Evolutionary conservation across 2,329 filamentous ascomycete genomes (phyloP), one percentile per base, ranked within the genome.

Genomic region (Fusarium devonianum): DNA sequence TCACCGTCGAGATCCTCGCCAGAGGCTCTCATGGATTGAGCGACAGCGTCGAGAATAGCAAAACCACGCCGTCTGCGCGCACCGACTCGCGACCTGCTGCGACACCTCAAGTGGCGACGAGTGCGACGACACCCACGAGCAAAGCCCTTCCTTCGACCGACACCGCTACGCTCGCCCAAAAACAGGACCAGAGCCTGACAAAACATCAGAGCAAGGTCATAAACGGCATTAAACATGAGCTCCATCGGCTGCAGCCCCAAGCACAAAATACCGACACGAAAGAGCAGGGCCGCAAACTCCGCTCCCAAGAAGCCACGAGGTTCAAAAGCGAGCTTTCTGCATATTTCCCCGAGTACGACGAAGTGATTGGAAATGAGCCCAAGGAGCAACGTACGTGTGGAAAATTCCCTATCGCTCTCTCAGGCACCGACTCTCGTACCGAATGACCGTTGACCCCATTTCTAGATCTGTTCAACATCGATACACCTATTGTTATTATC

Each of bases 311-410:
- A 65, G 89, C 88, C 9, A 87, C 87, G 40, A 82, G 90, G 62
- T 87, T 92, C 74, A 96, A 95, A 79, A 97, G 92, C 73, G 92
- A 97, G 68, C 80, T 97, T 53, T 87, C 92, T 26, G 83, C 85
- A 36, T 97, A 96, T 74, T 97, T 97, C 67, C 86, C 89, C 41
- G 92, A 95, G 67, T 97, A 96, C 72, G 92, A 97, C 72, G 90
- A 96, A 69, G 84, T 97, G 60, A 91, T 97, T 73, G 92, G 90
- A 55, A 90, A 95, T 68, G 87, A 90, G 56, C 84, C 86, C 28
- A 88, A 88, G 64, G 87, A 92, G 72, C 79, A 87, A 63, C 87
- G 92, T 92, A 81, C 70, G 83, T 78, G 16, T 35, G 47, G 35
- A 59, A 62, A 58, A 60, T 51, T 17, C 3, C 46, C 44, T 54